Base-by-base conservation (phyloP, 345 rosid species). In the Bruguiera gymnorhiza region DNA sequence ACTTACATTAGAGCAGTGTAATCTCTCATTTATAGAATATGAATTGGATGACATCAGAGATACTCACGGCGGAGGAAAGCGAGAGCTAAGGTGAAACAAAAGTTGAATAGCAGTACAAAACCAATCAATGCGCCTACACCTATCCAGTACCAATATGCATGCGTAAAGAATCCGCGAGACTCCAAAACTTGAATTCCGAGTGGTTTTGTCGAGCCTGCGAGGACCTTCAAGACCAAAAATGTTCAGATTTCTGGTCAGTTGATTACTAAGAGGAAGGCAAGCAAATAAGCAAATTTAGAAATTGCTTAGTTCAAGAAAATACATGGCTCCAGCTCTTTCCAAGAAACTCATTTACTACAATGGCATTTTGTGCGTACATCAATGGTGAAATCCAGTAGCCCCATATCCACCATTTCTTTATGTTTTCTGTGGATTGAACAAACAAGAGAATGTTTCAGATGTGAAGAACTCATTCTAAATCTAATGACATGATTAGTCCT, bases 361-460 rank as follows among this genome's bases (percentile, higher is more conserved):
- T 62, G 0, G 97, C 98, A 24, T 82, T 86, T 54, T 93, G 97
- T 57, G 83, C 93, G 34, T 93, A 93, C 97, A 87, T 90, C 48
- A 93, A 19, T 18, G 98, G 93, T 8, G 97, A 90, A 64, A 72
- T 62, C 97, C 97, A 93, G 72, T 83, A 93, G 52, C 86, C 96
- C 97, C 98, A 90, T 36, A 83, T 83, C 98, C 96, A 88, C 98
- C 96, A 90, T 70, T 84, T 87, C 75, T 93, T 90, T 4, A 93
- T 76, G 60, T 87, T 68, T 2, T 90, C 98, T 92, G 68, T 21
- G 9, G 20, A 34, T 70, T 66, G 32, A 13, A 13, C 29, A 69
- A 69, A 6, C 58, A 4, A 20, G 6, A 30, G 59, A 46, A 29
- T 19, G 24, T 13, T 27, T 27, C 65, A 62, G 8, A 37, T 32